Conservation (phyloP, 805 yeast species). For the Nakazawaea anatomiae region DNA sequence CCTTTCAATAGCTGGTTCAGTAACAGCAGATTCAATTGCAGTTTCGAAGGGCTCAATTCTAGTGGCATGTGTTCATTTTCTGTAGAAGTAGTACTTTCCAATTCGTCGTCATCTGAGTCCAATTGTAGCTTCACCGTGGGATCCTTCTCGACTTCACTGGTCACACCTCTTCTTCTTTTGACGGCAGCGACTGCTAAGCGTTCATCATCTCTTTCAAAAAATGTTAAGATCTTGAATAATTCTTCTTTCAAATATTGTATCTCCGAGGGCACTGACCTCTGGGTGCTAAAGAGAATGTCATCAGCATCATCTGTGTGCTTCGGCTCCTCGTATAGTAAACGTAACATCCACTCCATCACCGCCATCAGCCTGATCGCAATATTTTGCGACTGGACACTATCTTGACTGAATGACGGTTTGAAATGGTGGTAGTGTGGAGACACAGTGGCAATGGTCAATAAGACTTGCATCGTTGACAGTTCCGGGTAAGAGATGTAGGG, state of each 20-base stretch:
- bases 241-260: background rate
- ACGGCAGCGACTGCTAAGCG: background rate
- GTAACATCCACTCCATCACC: background rate
- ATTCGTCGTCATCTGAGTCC: background rate
- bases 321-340: background rate
- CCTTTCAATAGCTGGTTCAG: background rate
- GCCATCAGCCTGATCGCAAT: background rate
- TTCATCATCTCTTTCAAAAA: background rate
- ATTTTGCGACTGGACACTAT: background rate
- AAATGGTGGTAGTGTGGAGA: conserved; percentile 22
- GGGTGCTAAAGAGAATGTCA: background rate
- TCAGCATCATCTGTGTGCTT: background rate
- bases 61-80: background rate
- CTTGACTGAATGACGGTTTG: conserved; percentile 4
- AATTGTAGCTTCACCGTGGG: no score
- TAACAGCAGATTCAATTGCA: background rate
- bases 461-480: conserved; percentile 23
- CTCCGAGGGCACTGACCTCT: background rate
- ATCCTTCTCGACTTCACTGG: background rate
- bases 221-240: no score
- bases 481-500: conserved; percentile 26
- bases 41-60: background rate
- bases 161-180: no score
- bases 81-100: no score
- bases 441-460: conserved; percentile 31